Conservation (phyloP, 2,329 filamentous ascomycete genomes). For the Sporothrix inflata region DNA sequence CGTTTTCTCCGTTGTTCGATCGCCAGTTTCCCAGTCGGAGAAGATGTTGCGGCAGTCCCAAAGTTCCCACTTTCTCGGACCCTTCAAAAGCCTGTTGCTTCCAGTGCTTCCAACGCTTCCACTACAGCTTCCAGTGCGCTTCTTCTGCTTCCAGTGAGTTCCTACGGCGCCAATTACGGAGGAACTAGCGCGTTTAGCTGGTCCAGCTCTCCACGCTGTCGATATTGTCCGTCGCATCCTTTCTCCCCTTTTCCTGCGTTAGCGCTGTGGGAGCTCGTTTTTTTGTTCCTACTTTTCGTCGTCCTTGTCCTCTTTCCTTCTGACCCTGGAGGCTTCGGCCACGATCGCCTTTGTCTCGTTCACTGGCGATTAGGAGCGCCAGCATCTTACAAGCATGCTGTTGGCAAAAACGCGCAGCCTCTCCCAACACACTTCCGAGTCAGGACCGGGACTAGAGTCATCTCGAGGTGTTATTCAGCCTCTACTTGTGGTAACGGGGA, state of each 20-base stretch:
- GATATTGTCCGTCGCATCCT: constrained; percentile 10
- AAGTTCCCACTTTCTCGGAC: background rate
- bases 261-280: background rate
- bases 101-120: background rate
- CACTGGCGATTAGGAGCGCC: too few relatives aligned
- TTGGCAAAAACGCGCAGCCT: background rate
- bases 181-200: constrained; percentile 4
- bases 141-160: background rate
- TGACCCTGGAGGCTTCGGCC: background rate
- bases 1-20: constrained; percentile 7
- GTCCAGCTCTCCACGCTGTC: background rate
- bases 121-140: background rate
- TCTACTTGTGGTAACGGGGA: background rate
- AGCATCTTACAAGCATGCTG: background rate
- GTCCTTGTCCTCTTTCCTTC: too few relatives aligned
- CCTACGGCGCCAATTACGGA: background rate
- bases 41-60: constrained; percentile 1
- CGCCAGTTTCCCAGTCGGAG: constrained; percentile 14
- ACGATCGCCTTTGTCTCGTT: background rate
- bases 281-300: background rate
- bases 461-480: background rate
- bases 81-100: background rate
- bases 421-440: background rate
- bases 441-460: background rate
- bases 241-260: background rate